phyloP scores from a whole-genome alignment of 345 rosid genomes.

The Hypericum androsaemum region DNA sequence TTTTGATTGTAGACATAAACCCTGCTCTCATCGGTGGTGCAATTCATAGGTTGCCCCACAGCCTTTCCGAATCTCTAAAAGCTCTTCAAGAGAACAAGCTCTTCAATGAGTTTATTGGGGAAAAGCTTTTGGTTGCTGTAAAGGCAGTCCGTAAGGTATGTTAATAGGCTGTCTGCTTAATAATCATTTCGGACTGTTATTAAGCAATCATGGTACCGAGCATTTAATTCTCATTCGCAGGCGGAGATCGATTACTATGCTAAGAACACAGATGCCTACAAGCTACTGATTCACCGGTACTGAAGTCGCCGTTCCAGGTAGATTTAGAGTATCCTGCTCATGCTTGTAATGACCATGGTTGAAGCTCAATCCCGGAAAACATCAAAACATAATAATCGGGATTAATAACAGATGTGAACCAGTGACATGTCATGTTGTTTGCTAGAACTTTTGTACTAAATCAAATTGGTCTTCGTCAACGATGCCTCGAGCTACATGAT shows the following conservation, averaged over 20 bases:
- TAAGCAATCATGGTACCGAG: constrained; percentile 1
- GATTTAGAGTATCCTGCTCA: too few relatives aligned
- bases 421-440: too few relatives aligned
- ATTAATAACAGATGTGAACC: too few relatives aligned
- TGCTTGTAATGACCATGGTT: too few relatives aligned
- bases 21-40: constrained; percentile 46
- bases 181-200: constrained; percentile 3
- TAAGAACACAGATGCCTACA: constrained; percentile 51
- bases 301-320: constrained; percentile 4
- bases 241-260: constrained; percentile 56
- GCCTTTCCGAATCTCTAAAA: constrained; percentile 63
- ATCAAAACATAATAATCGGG: too few relatives aligned
- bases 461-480: too few relatives aligned
- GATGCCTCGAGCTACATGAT: too few relatives aligned
- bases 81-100: constrained; percentile 49
- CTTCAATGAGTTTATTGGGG: constrained; percentile 53
- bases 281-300: constrained; percentile 76
- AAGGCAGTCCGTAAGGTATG: constrained; percentile 80
- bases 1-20: constrained; percentile 40
- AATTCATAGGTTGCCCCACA: constrained; percentile 54
- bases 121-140: constrained; percentile 61
- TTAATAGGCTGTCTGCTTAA: neutral
- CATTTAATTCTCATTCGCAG: constrained; percentile 26
- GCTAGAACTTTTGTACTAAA: too few relatives aligned
- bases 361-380: too few relatives aligned